Evolutionary conservation across 2,329 filamentous ascomycete species (phyloP).

Genomic region (Leptosphaerulina australis): DNA sequence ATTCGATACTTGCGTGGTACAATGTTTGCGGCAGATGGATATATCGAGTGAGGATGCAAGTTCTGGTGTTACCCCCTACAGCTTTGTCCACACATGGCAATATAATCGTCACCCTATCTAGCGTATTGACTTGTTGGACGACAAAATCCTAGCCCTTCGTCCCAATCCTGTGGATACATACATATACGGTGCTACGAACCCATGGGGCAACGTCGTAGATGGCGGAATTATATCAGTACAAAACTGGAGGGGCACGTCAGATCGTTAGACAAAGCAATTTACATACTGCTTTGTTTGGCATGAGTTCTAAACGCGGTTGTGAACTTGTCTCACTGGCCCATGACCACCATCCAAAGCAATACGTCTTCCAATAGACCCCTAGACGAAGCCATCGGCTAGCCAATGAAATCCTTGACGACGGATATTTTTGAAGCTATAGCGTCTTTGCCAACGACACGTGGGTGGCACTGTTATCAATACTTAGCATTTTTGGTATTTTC

Average conservation of each 20-base stretch:
- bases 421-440: slow-evolving; percentile 3
- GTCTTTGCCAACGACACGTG: background rate
- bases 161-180: slow-evolving; percentile 11
- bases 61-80: background rate
- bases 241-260: background rate
- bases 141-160: background rate
- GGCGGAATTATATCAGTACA: background rate
- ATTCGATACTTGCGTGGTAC: background rate
- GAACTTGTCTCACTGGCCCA: slow-evolving; percentile 10
- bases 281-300: slow-evolving; percentile 9
- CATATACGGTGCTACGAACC: slow-evolving; percentile 2
- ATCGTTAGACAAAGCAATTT: background rate
- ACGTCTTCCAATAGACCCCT: background rate
- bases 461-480: slow-evolving; percentile 2
- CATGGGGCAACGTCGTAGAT: background rate
- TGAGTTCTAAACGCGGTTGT: slow-evolving; percentile 8
- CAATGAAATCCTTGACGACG: background rate
- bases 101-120: background rate
- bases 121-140: background rate
- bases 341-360: slow-evolving; percentile 8
- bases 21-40: slow-evolving; percentile 3
- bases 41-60: background rate
- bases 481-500: slow-evolving; percentile 8
- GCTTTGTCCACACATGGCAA: background rate
- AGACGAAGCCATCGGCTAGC: background rate